A percentile compares a stretch with the other conserved stretches of the same genome.
Conservation (phyloP, 352 stramenopile species). For the Phytophthora macrochlamydospora region DNA sequence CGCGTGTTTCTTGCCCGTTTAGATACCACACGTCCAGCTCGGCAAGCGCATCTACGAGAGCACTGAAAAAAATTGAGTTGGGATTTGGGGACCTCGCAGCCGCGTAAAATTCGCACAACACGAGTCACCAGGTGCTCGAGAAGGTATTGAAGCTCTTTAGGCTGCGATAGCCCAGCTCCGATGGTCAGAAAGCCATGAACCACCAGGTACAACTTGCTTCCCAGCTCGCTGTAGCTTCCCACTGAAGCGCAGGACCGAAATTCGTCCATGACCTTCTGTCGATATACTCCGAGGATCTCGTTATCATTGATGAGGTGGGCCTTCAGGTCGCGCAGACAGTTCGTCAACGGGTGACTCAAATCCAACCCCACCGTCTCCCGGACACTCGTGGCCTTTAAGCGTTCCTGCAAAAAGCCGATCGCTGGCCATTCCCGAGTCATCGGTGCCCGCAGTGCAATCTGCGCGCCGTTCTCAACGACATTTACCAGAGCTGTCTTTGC, state of each 20-base stretch:
- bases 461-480: slow-evolving; percentile 56
- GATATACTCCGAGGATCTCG: slow-evolving; percentile 60
- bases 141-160: slow-evolving; percentile 76
- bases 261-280: slow-evolving; percentile 44
- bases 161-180: slow-evolving; percentile 72
- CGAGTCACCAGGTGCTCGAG: slow-evolving; percentile 69
- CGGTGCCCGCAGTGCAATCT: slow-evolving; percentile 42
- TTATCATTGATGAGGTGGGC: slow-evolving; percentile 77
- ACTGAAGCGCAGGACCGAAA: slow-evolving; percentile 26
- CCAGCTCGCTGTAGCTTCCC: slow-evolving; percentile 31
- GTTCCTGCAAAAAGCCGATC: slow-evolving; percentile 58
- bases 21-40: slow-evolving; percentile 80
- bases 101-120: slow-evolving; percentile 62
- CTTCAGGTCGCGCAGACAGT: slow-evolving; percentile 75
- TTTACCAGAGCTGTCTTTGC: slow-evolving; percentile 9
- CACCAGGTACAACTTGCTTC: slow-evolving; percentile 66
- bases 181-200: slow-evolving; percentile 76
- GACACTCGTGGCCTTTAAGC: slow-evolving; percentile 55
- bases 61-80: slow-evolving; percentile 66
- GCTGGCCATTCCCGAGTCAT: slow-evolving; percentile 50
- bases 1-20: slow-evolving; percentile 61
- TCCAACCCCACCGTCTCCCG: slow-evolving; percentile 65
- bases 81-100: slow-evolving; percentile 44
- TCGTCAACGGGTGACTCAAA: slow-evolving; percentile 63
- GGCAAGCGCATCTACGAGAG: slow-evolving; percentile 69